phyloP scores from a whole-genome alignment of 768 basidiomycete species.

The Rhodosporidiobolus odoratus region DNA sequence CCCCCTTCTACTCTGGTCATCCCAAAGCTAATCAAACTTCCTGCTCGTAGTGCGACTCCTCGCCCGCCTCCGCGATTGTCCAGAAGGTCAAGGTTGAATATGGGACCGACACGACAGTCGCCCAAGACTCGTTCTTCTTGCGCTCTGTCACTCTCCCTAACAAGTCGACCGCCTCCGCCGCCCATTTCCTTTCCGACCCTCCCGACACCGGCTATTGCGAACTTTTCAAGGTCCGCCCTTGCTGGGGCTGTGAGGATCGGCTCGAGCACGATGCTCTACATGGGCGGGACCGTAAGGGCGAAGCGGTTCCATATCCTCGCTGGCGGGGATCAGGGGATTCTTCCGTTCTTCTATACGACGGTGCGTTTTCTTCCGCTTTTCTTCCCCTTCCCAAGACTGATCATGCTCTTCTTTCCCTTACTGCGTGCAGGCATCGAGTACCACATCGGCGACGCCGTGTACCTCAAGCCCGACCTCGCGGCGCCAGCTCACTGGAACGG shows the following conservation, averaged over 20 bases:
- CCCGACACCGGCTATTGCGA: no score
- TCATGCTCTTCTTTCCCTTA: no score
- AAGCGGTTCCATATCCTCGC: not conserved
- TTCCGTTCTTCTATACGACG: not conserved
- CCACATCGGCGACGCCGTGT: not conserved
- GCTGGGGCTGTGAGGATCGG: no score
- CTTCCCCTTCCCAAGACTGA: no score
- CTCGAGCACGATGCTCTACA: no score
- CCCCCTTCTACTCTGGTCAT: not conserved
- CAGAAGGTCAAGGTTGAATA: not conserved
- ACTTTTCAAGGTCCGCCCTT: no score
- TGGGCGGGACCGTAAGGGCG: not conserved
- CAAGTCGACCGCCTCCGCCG: no score
- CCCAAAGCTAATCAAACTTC: not conserved
- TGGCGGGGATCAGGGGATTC: not conserved
- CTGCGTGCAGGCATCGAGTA: not conserved
- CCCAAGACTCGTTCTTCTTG: no score
- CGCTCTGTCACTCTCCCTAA: no score
- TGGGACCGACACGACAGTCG: no score
- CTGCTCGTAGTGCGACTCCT: not conserved
- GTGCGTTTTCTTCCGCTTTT: not conserved
- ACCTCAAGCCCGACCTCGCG: not conserved
- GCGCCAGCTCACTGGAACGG: not conserved
- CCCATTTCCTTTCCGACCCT: no score
- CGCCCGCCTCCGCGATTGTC: not conserved